Percentiles rank a stretch among this genome's conserved stretches.
phyloP scores from a whole-genome alignment of 257 asterid genomes.

The Mitragyna speciosa region DNA sequence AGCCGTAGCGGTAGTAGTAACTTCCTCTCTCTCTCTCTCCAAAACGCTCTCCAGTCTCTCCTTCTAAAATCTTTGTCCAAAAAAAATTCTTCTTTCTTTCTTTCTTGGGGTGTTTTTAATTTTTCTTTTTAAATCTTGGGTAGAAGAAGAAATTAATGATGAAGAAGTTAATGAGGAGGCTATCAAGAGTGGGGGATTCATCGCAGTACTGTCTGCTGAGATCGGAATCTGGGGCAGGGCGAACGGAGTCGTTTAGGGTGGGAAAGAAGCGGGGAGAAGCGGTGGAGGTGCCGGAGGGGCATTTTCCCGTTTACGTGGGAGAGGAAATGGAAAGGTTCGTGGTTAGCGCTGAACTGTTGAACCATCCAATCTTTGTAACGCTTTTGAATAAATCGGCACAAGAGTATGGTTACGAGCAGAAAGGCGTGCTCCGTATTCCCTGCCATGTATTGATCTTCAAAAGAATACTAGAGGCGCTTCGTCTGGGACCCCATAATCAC shows the following conservation, averaged over 20 bases:
- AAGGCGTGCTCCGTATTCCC: constrained; percentile 81
- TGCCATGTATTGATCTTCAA: constrained; percentile 76
- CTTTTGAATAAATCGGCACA: constrained; percentile 69
- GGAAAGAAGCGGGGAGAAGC: constrained; percentile 18
- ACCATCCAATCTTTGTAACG: constrained; percentile 73
- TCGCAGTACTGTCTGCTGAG: constrained; percentile 53
- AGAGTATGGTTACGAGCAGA: constrained; percentile 84
- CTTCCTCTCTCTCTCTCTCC: neutral
- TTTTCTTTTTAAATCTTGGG: no score
- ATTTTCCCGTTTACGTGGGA: constrained; percentile 89
- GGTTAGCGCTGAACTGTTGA: constrained; percentile 72
- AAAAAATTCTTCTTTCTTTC: no score
- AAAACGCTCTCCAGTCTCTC: no score
- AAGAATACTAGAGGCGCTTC: constrained; percentile 74
- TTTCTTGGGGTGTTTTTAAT: no score
- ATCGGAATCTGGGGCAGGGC: constrained; percentile 36
- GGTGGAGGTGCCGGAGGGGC: constrained; percentile 74
- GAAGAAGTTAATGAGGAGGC: constrained; percentile 66
- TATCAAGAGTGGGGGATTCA: constrained; percentile 74
- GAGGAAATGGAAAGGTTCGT: constrained; percentile 90
- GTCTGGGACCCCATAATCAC: constrained; percentile 36
- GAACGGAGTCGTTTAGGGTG: constrained; percentile 29
- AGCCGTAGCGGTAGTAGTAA: no score
- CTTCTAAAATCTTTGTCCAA: no score
- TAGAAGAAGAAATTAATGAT: constrained; percentile 18